Evolutionary conservation across 192 early-diverging fungal genomes (phyloP).

Genomic region (Coemansia guatemalensis): DNA sequence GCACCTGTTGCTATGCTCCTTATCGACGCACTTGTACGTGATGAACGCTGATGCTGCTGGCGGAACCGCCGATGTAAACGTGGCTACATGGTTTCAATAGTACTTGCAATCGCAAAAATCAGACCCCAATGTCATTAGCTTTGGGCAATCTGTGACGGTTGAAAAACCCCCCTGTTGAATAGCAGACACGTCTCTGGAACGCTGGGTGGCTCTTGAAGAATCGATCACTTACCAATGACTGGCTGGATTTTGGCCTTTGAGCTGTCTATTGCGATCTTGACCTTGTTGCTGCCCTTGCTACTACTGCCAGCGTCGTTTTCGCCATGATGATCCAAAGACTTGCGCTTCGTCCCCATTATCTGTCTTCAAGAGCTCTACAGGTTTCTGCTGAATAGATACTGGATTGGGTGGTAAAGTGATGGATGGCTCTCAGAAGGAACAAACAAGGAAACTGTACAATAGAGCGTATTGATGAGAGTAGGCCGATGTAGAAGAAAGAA

Average conservation of each 20-base stretch:
- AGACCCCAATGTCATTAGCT: background rate
- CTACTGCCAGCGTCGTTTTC: background rate
- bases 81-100: slow-evolving; percentile 16
- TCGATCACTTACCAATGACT: slow-evolving; percentile 18
- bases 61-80: slow-evolving; percentile 37
- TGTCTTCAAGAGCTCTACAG: background rate
- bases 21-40: slow-evolving; percentile 31
- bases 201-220: background rate
- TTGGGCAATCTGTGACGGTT: background rate
- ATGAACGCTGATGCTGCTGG: slow-evolving; percentile 41
- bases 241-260: slow-evolving; percentile 44
- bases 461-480: background rate
- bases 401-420: background rate
- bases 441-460: background rate
- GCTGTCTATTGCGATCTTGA: slow-evolving; percentile 39
- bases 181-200: background rate
- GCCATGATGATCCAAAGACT: slow-evolving; percentile 11
- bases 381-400: background rate
- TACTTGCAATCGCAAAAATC: background rate
- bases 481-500: slow-evolving; percentile 1
- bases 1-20: slow-evolving; percentile 19
- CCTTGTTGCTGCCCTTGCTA: slow-evolving; percentile 1
- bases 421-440: background rate
- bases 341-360: slow-evolving; percentile 45
- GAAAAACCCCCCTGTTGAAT: background rate